Conservation (phyloP, 371 early-diverging fungal species). For the Polyrhizophydium stewartii region DNA sequence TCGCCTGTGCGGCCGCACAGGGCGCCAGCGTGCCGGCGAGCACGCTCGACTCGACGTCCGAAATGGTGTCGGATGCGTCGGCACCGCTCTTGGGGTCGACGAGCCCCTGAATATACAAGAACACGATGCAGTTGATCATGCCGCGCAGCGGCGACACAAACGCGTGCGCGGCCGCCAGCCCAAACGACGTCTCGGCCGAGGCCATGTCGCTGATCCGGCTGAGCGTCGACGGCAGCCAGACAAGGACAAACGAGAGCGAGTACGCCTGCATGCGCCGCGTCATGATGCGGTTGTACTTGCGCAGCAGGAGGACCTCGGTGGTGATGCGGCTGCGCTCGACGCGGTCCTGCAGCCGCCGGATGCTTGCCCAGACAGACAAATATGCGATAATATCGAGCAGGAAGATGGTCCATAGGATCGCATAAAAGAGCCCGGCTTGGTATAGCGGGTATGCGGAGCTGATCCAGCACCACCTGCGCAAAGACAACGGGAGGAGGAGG, state of each 20-base stretch:
- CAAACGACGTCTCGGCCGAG: background rate
- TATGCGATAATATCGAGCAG: background rate
- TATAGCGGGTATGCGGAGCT: background rate
- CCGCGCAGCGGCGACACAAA: background rate
- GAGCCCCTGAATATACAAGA: too few species aligned
- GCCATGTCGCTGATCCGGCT: background rate
- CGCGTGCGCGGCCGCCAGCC: background rate
- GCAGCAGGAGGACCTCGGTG: too few species aligned
- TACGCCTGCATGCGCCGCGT: background rate
- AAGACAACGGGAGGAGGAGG: too few species aligned
- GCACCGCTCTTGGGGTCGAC: too few species aligned
- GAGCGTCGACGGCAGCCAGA: background rate
- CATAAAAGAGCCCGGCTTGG: background rate
- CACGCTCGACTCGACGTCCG: too few species aligned
- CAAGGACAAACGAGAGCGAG: background rate
- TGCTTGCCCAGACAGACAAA: background rate
- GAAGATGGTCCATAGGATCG: background rate
- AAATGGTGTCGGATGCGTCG: too few species aligned
- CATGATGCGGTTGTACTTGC: background rate
- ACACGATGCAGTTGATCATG: background rate
- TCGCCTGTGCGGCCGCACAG: too few species aligned
- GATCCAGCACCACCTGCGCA: constrained; percentile 7
- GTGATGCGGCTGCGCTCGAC: too few species aligned
- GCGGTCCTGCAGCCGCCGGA: too few species aligned
- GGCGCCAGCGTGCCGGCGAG: too few species aligned